Conservation (phyloP, 2,329 filamentous ascomycete genomes). For the Ceratocystis harringtonii region DNA sequence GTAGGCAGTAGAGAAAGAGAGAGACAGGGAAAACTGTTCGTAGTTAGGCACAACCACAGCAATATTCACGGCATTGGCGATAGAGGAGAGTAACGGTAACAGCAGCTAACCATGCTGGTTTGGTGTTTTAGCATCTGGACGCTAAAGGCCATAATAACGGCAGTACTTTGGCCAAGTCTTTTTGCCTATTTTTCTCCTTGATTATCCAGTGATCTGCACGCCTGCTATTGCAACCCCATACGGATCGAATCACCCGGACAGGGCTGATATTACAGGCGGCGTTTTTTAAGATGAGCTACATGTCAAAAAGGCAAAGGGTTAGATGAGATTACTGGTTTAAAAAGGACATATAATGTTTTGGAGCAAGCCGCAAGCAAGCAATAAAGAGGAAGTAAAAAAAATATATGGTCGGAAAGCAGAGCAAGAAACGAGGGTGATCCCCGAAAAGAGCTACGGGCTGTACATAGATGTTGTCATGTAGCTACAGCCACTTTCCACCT, state of each 20-base stretch:
- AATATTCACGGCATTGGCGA: background rate
- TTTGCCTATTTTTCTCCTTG: background rate
- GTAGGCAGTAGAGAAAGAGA: background rate
- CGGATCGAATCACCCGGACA: background rate
- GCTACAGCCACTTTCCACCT: too few relatives aligned
- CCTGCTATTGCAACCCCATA: background rate
- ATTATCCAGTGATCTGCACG: background rate
- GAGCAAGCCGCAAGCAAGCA: background rate
- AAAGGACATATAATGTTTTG: background rate
- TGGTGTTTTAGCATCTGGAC: background rate
- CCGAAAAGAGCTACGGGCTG: too few relatives aligned
- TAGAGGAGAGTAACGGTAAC: background rate
- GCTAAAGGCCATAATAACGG: background rate
- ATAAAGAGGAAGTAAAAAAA: background rate
- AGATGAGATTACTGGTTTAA: background rate
- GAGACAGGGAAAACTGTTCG: background rate
- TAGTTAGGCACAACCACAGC: background rate
- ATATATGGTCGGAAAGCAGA: background rate
- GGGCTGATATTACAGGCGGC: constrained; percentile 4
- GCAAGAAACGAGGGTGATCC: background rate
- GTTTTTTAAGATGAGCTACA: constrained; percentile 5
- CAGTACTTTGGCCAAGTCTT: background rate
- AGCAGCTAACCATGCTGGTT: background rate
- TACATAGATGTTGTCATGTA: too few relatives aligned
- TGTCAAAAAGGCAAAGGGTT: constrained; percentile 6